Evolutionary conservation across 2,329 filamentous ascomycete genomes (phyloP), one percentile per base, ranked within the genome.

Genomic region (Aspergillus chevalieri): DNA sequence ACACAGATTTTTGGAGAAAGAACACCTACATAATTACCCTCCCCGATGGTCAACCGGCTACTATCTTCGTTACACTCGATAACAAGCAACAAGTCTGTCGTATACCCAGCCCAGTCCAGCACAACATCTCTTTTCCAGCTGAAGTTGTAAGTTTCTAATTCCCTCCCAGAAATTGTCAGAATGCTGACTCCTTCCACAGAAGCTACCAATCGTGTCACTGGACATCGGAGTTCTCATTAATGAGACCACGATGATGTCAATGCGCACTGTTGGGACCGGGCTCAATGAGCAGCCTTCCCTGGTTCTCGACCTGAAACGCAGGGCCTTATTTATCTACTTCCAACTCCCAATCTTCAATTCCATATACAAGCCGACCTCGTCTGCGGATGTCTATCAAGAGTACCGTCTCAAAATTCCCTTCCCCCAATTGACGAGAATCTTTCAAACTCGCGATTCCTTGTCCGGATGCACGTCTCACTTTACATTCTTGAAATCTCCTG

Each of bases 161-260:
- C 42, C 10, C 7, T 4, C 10, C 22, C 22, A 28, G 24, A 17
- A n/a, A 6, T 4, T 26, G 22, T 15, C 15, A 41, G 10, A 10
- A 41, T 41, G 15, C 38, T 41, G 19, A 41, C 5, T 8, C 3
- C 10, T 41, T 36, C 34, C 7, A 17, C 66, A 79, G 65, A 71
- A 61, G 14, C 54, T 83, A 1, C 59, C 65, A 1, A 71, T 78
- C 2, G 57, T 63, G 1, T 70, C 68, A 0, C 59, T 90, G 1
- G 76, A 82, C 15, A 85, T 90, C 56, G 86, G 87, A 0, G 72
- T 82, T 38, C 75, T 82, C 68, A 57, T 77, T 1, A 67, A 75
- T 1, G 75, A 79, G 4, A 70, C 68, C 2, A 71, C 73, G 0
- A 82, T 90, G 75, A 78, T 84, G 62, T 66, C 74, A 7, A 80